Conservation (phyloP, 2,329 filamentous ascomycete species). For the Paraphoma sp. region DNA sequence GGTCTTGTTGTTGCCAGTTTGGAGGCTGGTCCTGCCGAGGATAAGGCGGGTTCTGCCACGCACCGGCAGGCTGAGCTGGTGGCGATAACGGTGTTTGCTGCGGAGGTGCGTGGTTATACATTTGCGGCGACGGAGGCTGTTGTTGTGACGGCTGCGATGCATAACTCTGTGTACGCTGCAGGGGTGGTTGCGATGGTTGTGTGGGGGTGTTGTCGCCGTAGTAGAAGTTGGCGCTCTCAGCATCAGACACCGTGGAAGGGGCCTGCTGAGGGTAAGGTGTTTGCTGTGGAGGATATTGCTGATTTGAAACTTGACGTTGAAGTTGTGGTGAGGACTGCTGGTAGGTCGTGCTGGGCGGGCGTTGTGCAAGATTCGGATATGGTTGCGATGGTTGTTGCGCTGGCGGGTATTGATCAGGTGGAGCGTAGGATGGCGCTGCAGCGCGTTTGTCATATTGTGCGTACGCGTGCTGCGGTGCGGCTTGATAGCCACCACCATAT, state of each 20-base stretch:
- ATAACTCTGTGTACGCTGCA: conserved; percentile 40
- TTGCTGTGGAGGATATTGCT: conserved; percentile 43
- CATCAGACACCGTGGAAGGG: conserved; percentile 39
- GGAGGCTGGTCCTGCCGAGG: conserved; percentile 37
- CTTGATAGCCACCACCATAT: conserved; percentile 55
- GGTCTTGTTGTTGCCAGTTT: conserved; percentile 23
- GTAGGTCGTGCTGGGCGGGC: conserved; percentile 31
- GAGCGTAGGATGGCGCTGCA: conserved; percentile 32
- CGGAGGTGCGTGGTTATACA: conserved; percentile 34
- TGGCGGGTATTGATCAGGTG: conserved; percentile 42
- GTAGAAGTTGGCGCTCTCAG: conserved; percentile 43
- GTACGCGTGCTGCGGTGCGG: conserved; percentile 49
- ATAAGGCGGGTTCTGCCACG: conserved; percentile 42
- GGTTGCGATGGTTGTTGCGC: conserved; percentile 45
- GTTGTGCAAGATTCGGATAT: conserved; percentile 42
- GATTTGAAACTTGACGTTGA: conserved; percentile 42
- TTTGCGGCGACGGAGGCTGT: conserved; percentile 43
- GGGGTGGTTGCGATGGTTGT: conserved; percentile 28
- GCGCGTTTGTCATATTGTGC: conserved; percentile 44
- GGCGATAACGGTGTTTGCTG: conserved; percentile 41
- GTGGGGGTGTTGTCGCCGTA: conserved; percentile 36
- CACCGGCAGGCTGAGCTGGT: conserved; percentile 36
- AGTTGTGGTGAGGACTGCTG: conserved; percentile 44
- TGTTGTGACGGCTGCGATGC: conserved; percentile 40
- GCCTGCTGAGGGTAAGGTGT: conserved; percentile 43